Base-by-base conservation (phyloP, 805 yeast genomes). In the Candida argentea region DNA sequence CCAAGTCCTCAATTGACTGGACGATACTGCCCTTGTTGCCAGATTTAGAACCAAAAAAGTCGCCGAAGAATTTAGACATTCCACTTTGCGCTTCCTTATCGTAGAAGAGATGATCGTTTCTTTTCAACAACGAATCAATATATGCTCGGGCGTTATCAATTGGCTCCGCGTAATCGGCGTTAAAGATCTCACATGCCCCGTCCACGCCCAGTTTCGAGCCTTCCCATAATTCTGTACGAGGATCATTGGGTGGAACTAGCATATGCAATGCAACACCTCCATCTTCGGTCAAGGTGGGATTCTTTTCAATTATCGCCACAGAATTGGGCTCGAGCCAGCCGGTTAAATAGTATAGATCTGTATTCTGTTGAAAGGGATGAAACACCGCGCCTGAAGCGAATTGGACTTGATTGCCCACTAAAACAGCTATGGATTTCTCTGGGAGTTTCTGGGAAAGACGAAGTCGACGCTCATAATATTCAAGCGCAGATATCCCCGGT, bases 291-390 rank as follows among this genome's bases (percentile, higher is more conserved):
- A 65, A 55, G 30, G 63, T 61, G 20, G 59, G 55, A 23, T 74
- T 69, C 40, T 75, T 77, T 40, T 81, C 93, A 25, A 84, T 52
- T 6, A 78, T 50, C 36, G 73, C 70, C 36, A 77, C 69, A 0
- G 93, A 73, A 38, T 82, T 78, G 3, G 96, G 95, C 46, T 87
- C 96, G 35, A 82, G 68, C 84, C 93, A 86, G 3, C 97, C 97
- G 2, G 94, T 79, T 34, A 89, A 53, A 50, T 89, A 89, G 53
- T 59, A 87, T 13, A 91, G 61, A 48, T 91, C 86, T 30, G 82
- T 89, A 47, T 87, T 80, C 55, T 91, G 99, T 46, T 89, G 93
- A 48, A 91, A 91, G 21, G 81, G 80, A 47, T 87, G 76, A 44
- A 91, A 91, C 1, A 89, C 97, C 6, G 89, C 73, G 1, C 95